A percentile compares a stretch with the other conserved stretches of the same genome.
Conservation (phyloP, 2,329 filamentous ascomycete genomes). For the Fusarium sp. region DNA sequence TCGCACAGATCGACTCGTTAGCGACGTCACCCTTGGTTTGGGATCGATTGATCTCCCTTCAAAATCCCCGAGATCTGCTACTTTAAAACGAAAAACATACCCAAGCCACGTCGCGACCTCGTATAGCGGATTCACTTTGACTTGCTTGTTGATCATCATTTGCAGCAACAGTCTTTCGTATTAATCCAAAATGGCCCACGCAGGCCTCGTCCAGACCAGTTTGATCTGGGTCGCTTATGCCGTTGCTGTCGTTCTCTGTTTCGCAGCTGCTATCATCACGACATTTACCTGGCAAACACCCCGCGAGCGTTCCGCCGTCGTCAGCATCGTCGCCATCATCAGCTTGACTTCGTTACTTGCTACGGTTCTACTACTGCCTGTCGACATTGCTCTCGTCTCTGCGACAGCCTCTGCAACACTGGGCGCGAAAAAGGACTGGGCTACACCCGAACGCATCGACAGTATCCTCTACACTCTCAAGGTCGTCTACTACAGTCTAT, state of each 20-base stretch:
- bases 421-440: constrained; percentile 94
- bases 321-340: constrained; percentile 86
- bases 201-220: constrained; percentile 80
- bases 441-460: constrained; percentile 81
- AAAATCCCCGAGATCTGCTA: constrained; percentile 17
- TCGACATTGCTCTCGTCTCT: constrained; percentile 94
- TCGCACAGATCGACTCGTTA: constrained; percentile 3
- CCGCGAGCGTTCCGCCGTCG: constrained; percentile 82
- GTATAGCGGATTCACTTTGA: constrained; percentile 12
- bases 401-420: constrained; percentile 80
- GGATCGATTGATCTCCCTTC: constrained; percentile 13
- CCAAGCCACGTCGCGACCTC: constrained; percentile 15
- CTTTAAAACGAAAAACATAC: not conserved
- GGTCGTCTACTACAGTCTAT: constrained; percentile 91
- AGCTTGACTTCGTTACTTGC: constrained; percentile 88
- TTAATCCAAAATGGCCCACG: constrained; percentile 50
- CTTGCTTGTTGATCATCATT: constrained; percentile 21
- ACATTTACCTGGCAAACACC: constrained; percentile 93
- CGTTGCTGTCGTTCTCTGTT: constrained; percentile 78
- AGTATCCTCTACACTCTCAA: constrained; percentile 83
- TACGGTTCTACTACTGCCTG: constrained; percentile 89
- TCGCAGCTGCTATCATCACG: constrained; percentile 82
- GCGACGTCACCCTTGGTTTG: constrained; percentile 26
- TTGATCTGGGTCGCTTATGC: constrained; percentile 97
- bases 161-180: not conserved